Base-by-base conservation (phyloP, 1,139 yeast genomes). In the Candida tetrigidarum region DNA sequence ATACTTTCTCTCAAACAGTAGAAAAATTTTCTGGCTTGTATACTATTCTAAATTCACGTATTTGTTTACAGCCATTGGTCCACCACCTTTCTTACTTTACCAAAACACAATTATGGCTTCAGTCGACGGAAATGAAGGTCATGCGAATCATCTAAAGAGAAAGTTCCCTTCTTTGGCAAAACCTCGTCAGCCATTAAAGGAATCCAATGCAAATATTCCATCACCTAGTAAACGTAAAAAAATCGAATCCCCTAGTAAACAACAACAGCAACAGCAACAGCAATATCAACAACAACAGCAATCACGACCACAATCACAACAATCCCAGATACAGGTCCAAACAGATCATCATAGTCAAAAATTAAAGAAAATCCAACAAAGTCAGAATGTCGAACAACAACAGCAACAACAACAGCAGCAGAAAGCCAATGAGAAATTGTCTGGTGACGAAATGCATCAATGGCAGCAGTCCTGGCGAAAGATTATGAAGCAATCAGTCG, bases 391-490 rank as follows among this genome's bases (percentile, higher is more conserved):
- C n/a, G n/a, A n/a, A n/a, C n/a, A n/a, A n/a, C n/a, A 39, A 9
- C 47, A 37, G 32, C 45, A 41, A 7, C 50, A 45, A 27, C 49
- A 44, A 22, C 45, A 42, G 27, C 46, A 43, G 14, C 47, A 50
- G 30, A 47, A 47, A 29, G 37, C 42, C 2, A 41, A 30, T 12
- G 52, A 62, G 29, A 54, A 78, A 15, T 59, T 74, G 19, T 74
- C 67, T 1, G 80, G 79, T 2, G 78, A 71, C 36, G 89, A 84
- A 50, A 63, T 85, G 43, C 66, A 70, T 43, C 79, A 76, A 53
- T 92, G 98, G 98, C 92, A 88, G 59, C 74, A 74, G 41, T 83
- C 85, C 46, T 92, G 97, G 97, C 74, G 83, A 44, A 75, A 76
- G 48, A 87, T 89, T 52, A 84, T 92, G 87, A 77, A 78, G 39